Conservation (phyloP, 768 basidiomycete genomes). For the Hemileccinum impolitum region DNA sequence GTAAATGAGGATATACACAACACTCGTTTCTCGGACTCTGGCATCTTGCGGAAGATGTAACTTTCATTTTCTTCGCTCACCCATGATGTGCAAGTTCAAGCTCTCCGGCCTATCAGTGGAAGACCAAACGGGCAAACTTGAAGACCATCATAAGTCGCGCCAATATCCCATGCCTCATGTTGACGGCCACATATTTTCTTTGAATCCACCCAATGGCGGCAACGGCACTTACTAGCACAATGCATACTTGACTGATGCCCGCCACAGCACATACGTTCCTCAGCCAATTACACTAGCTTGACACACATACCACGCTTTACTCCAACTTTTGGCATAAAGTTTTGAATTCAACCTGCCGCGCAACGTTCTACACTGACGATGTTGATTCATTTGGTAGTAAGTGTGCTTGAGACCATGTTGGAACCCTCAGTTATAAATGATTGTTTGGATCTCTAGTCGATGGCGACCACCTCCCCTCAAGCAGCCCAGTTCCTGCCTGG, state of each 20-base stretch:
- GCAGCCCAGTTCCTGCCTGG: constrained; percentile 42
- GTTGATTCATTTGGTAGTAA: constrained; percentile 41
- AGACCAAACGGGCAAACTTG: too few species aligned
- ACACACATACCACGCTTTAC: constrained; percentile 48
- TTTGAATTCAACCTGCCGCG: background rate
- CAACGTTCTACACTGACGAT: constrained; percentile 36
- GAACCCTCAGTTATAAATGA: background rate
- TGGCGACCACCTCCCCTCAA: constrained; percentile 43
- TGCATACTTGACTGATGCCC: background rate
- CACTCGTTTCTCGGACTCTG: too few species aligned
- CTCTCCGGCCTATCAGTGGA: too few species aligned
- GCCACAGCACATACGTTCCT: constrained; percentile 42
- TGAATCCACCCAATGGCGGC: too few species aligned
- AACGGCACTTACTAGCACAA: too few species aligned
- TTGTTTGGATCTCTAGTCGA: constrained; percentile 30
- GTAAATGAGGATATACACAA: too few species aligned
- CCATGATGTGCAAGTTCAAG: too few species aligned
- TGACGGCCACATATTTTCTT: too few species aligned
- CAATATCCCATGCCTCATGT: too few species aligned
- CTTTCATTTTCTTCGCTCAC: too few species aligned
- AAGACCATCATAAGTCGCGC: too few species aligned
- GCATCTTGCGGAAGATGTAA: too few species aligned
- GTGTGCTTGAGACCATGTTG: background rate
- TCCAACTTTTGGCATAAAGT: constrained; percentile 59
- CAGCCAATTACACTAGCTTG: constrained; percentile 40